These are phyloP conservation scores for Chimonanthus salicifolius DNA, from an alignment of 164 flowering plant species.

Conservation along the genomic window DNA sequence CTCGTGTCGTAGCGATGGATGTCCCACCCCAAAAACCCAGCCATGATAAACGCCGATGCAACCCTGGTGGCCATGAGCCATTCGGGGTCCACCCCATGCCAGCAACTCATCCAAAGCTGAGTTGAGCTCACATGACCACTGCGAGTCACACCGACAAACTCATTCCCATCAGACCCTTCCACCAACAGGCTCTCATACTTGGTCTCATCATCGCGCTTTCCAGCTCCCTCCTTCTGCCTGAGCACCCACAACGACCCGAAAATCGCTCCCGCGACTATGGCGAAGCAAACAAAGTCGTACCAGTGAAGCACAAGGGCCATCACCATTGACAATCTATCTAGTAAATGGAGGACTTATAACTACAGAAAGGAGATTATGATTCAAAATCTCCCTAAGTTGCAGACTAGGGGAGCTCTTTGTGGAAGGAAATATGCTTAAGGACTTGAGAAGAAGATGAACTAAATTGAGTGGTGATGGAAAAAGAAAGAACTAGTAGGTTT, in stretches of 20 bases:
- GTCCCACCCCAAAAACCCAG: slow-evolving; percentile 45
- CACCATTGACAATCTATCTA: neutral
- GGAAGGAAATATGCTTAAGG: neutral
- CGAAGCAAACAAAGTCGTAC: slow-evolving; percentile 60
- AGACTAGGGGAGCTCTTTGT: neutral
- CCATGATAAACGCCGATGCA: slow-evolving; percentile 25
- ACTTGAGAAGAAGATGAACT: no score
- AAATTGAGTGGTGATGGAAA: neutral
- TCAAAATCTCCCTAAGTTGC: neutral
- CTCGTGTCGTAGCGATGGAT: slow-evolving; percentile 24
- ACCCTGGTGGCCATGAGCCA: slow-evolving; percentile 46
- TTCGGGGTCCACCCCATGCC: slow-evolving; percentile 55
- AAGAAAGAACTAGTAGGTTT: slow-evolving; percentile 28
- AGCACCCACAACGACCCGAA: slow-evolving; percentile 38
- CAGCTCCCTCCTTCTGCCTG: slow-evolving; percentile 22
- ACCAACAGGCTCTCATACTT: slow-evolving; percentile 34
- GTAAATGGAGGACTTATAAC: neutral
- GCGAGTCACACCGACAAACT: slow-evolving; percentile 9
- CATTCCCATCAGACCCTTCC: slow-evolving; percentile 15
- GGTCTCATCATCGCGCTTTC: slow-evolving; percentile 15
- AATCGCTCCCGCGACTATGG: slow-evolving; percentile 35
- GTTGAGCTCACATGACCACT: slow-evolving; percentile 26
- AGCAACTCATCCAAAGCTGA: slow-evolving; percentile 58
- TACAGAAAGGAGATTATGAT: neutral
- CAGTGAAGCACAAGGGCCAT: slow-evolving; percentile 50